Base-by-base conservation (phyloP, 2,329 filamentous ascomycete species). In the Bipolaris victoriae region DNA sequence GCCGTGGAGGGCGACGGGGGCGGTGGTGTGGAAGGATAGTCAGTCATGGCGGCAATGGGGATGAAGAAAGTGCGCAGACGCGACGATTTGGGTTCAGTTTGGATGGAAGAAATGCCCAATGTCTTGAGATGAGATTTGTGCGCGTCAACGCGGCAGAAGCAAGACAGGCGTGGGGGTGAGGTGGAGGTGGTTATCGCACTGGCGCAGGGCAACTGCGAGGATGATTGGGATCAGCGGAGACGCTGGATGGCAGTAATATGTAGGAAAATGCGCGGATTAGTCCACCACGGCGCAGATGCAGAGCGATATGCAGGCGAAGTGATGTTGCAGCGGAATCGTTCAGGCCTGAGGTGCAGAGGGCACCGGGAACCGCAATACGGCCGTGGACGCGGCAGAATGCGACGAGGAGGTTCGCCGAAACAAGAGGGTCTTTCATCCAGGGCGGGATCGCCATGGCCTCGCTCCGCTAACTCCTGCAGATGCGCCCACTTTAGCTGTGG, bases 381-480 rank as follows among this genome's bases (percentile, higher is more conserved):
- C 57, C 46, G 56, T 31, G 50, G 49, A 61, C 57, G 61, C 53
- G 55, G 54, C 57, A 55, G 47, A 59, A 53, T 51, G 52, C 57
- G 47, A 60, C 53, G 51, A 59, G 60, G 59, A 65, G 55, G 56
- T 58, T 56, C 53, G 65, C 65, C 59, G 59, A 65, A 57, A 58
- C 61, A 53, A 53, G 57, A 65, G 55, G 50, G 58, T 60, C 63
- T 53, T 47, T 57, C 51, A 20, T 47, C 48, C 46, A 33, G 49
- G 41, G 46, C 61, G 58, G 51, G 65, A 69, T 69, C 66, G 56
- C 61, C 64, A 62, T 37, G n/a, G 36, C 53, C 52, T 48, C 40
- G 45, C 37, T 33, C 43, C 44, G 35, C 52, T 37, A 31, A 37
- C 47, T 52, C 56, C 48, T 56, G 61, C 58, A 31, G 29, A 31